phyloP scores from a whole-genome alignment of 1,284 basidiomycete genomes.

The Cutaneotrichosporon daszewskae region DNA sequence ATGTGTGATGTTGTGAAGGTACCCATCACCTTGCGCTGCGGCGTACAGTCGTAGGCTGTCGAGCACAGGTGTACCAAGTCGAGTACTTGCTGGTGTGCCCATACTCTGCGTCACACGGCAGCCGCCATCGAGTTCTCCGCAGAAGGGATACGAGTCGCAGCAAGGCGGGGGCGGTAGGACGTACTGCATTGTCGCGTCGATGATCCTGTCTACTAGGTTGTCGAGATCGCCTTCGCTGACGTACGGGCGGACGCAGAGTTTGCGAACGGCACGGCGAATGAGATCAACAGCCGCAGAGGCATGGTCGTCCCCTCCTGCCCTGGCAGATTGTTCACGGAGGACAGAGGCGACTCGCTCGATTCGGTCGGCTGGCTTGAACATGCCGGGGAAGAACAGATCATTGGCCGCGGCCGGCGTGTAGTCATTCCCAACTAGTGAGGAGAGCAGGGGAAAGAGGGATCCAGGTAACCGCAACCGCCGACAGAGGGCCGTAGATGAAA shows the following conservation, averaged over 20 bases:
- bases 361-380: constrained; percentile 24
- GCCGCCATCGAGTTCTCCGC: constrained; percentile 40
- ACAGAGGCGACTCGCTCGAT: constrained; percentile 44
- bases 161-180: constrained; percentile 33
- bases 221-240: constrained; percentile 25
- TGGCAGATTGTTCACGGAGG: constrained; percentile 33
- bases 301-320: constrained; percentile 27
- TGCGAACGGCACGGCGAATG: constrained; percentile 35
- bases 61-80: constrained; percentile 8
- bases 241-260: constrained; percentile 25
- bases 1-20: constrained; percentile 24
- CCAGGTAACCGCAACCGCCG: constrained; percentile 62
- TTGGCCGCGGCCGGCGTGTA: constrained; percentile 55
- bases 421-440: constrained; percentile 80
- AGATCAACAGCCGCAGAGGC: constrained; percentile 38
- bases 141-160: constrained; percentile 39
- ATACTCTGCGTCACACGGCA: constrained; percentile 9
- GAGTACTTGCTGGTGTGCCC: constrained; percentile 3
- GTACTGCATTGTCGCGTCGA: constrained; percentile 46
- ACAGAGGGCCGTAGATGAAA: constrained; percentile 62
- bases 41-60: constrained; percentile 28
- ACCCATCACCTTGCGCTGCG: constrained; percentile 23
- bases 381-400: constrained; percentile 28
- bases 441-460: constrained; percentile 73
- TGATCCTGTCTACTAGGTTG: constrained; percentile 33